Conservation (phyloP, 192 early-diverging fungal species). For the Podochytrium sp. region DNA sequence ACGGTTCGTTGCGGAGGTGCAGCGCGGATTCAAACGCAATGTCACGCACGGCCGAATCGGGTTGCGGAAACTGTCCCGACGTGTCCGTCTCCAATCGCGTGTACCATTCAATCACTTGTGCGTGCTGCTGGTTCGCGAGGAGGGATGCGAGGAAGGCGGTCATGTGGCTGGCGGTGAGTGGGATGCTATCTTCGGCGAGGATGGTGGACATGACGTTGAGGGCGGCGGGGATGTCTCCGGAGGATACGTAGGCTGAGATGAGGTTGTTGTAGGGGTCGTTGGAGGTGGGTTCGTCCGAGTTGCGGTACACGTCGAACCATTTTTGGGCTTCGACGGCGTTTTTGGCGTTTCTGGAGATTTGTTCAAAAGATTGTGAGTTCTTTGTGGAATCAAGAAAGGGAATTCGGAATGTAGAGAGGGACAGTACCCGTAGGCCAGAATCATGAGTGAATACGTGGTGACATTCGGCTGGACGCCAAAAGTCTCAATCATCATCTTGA, state of each 20-base stretch:
- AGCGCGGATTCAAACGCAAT: conserved; percentile 13
- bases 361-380: no score
- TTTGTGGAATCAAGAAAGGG: no score
- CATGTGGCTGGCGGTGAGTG: neutral
- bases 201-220: neutral
- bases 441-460: neutral
- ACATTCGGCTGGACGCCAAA: conserved; percentile 4
- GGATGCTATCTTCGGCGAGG: conserved; percentile 10
- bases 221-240: neutral
- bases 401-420: no score
- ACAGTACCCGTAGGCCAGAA: neutral
- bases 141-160: neutral
- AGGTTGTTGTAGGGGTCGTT: conserved; percentile 15
- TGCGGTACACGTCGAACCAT: conserved; percentile 24
- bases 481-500: conserved; percentile 6
- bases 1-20: neutral
- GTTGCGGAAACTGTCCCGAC: neutral
- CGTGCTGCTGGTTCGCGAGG: neutral
- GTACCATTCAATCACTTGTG: conserved; percentile 13
- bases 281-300: conserved; percentile 4
- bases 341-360: neutral
- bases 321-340: conserved; percentile 4
- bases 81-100: neutral
- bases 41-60: neutral
- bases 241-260: conserved; percentile 4